Evolutionary conservation across 148 eudicot genomes (phyloP), one percentile per base, ranked within the genome.

Genomic region (Dianthus caryophyllus): DNA sequence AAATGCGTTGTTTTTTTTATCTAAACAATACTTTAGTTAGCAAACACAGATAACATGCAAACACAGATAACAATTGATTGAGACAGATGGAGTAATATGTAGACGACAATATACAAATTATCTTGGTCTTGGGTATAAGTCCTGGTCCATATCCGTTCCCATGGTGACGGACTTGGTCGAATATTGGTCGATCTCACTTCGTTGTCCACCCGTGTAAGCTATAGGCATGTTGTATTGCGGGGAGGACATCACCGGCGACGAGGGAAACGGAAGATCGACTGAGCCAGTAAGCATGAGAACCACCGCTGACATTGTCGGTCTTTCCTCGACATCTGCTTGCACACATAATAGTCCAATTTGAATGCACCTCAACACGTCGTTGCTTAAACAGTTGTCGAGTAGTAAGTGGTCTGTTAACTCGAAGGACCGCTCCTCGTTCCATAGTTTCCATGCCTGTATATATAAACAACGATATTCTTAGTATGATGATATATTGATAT

Each of bases 291-390:
- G 71, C 60, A 59, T 68, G 33, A 44, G 49, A 47, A 71, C 46
- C 30, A 76, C 29, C 2, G 60, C 24, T 17, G 74, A 57, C 82
- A 79, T 79, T 1, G 73, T 72, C 0, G 79, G 82, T 46, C 82
- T 75, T 17, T 64, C n/a, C 12, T 55, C 50, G 0, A 60, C 26
- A 20, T 71, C 33, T 24, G 66, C 65, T 55, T 79, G 89, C 0
- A 85, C 78, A 17, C 86, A 82, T 46, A 85, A 48, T 18, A 82
- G 44, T 9, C 71, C 83, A 6, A 79, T 54, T 5, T 79, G 77
- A 56, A 79, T 76, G 49, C 83, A 79, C 57, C 73, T 79, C 52
- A 64, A 41, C 6, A 72, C 77, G 43, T 79, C 71, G 21, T 29
- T 22, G 6, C 6, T 71, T 15, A 65, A 57, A 25, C 46, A 72